Conservation (phyloP, 345 rosid genomes). For the Ceriops tagal region DNA sequence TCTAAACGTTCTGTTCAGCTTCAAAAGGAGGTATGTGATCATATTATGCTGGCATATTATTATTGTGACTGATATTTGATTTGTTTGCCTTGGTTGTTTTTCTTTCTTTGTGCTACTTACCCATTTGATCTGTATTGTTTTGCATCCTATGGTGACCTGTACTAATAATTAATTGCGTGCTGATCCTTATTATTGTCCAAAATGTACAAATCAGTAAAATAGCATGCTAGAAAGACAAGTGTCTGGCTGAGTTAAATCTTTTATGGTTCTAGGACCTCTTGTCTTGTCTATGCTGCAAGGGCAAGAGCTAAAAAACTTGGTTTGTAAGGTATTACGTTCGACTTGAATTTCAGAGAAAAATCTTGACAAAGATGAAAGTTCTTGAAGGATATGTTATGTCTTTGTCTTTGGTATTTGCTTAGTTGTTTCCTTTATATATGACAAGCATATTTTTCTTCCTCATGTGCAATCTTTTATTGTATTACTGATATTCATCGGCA, state of each 20-base stretch:
- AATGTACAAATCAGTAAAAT: not conserved
- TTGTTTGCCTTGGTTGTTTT: no score
- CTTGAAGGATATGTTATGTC: not conserved
- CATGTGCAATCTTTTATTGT: not conserved
- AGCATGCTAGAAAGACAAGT: not conserved
- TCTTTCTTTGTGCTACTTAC: no score
- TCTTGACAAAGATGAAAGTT: not conserved
- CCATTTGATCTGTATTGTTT: no score
- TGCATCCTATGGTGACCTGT: no score
- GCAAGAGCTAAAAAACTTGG: no score
- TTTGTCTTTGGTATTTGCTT: no score
- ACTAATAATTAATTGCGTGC: no score
- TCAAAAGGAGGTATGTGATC: conserved; percentile 56
- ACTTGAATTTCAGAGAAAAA: not conserved
- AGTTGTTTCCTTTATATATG: no score
- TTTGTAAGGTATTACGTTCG: not conserved
- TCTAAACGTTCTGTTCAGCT: conserved; percentile 66
- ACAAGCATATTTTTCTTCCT: not conserved
- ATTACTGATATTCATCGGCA: not conserved
- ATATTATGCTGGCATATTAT: not conserved
- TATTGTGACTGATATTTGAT: no score
- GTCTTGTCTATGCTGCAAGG: not conserved
- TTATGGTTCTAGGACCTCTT: not conserved
- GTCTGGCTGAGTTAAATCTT: not conserved
- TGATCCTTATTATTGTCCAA: not conserved